Base-by-base conservation (phyloP, 805 yeast species). In the Zygosaccharomyces bailii region DNA sequence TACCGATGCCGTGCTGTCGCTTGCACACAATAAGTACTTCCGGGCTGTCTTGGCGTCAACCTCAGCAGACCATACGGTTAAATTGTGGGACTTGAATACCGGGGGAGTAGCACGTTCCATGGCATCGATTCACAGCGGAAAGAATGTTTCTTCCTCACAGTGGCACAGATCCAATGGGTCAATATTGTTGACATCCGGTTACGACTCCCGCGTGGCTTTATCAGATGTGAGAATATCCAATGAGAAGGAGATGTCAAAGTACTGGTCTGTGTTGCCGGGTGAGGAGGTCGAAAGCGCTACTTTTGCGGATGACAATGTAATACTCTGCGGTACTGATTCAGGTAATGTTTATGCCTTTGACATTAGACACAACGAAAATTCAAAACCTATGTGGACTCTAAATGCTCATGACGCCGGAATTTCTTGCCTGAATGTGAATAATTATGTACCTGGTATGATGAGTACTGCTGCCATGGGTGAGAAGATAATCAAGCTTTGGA, bases 391-490 rank as follows among this genome's bases (percentile, higher is more conserved):
- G 24, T 93, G 99, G 99, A 87, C 96, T 2, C 73, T 93, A 55
- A 96, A 93, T 66, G 98, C 98, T 2, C 99, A 93, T 64, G 98
- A 93, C 68, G 78, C 95, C 2, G 97, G 96, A 49, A 84, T 93
- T 49, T 84, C 96, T 4, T 74, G 91, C 2, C 74, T 93, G 54
- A 84, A 83, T 53, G 75, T 82, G 29, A 90, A 87, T 67, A 61
- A 63, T 19, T 76, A 71, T 60, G 63, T 88, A 24, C 81, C 82
- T 19, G 93, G 91, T 14, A 68, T 86, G 73, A 66, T 93, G 60
- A 79, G 82, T 18, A 87, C 98, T 1, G 82, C 93, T 40, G 96
- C 96, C 4, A 84, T 86, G 89, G 86, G 90, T 44, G 99, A 93
- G 57, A 86, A 86, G 66, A 67, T 69, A 9, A 79, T 89, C 43